Percentiles rank a stretch among this genome's conserved stretches.
Conservation (phyloP, 768 basidiomycete genomes). For the Boletus vermiculosoides region DNA sequence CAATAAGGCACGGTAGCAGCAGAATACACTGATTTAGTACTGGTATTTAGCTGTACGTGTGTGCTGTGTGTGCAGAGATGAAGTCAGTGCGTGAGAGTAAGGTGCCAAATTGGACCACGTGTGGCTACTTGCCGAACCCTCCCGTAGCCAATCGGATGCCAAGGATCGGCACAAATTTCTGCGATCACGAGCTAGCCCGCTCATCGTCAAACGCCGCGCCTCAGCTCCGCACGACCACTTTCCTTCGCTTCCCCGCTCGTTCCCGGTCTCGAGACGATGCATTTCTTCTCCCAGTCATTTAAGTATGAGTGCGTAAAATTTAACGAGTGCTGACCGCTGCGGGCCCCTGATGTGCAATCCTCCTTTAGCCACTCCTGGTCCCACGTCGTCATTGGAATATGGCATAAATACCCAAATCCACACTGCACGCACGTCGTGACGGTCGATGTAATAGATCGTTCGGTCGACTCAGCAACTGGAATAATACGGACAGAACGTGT, state of each 20-base stretch:
- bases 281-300: conserved; percentile 84
- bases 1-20: neutral
- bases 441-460: conserved; percentile 83
- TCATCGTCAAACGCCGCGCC: conserved; percentile 17
- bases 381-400: conserved; percentile 90
- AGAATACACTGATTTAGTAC: neutral
- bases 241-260: conserved; percentile 21
- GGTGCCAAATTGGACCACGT: neutral
- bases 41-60: neutral
- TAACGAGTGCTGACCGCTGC: neutral
- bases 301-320: conserved; percentile 68
- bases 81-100: conserved; percentile 5
- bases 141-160: conserved; percentile 32
- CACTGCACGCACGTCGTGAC: conserved; percentile 87
- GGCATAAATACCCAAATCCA: conserved; percentile 95
- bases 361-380: conserved; percentile 77
- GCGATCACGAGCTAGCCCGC: neutral
- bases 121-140: conserved; percentile 13
- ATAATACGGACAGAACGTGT: conserved; percentile 90
- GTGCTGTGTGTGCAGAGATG: too few species aligned
- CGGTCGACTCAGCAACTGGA: conserved; percentile 79
- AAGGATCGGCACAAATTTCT: conserved; percentile 15
- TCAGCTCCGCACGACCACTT: conserved; percentile 22
- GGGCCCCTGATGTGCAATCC: conserved; percentile 10
- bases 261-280: conserved; percentile 50